A percentile compares a stretch with the other conserved stretches of the same genome.
Conservation (phyloP, 345 rosid species). For the Tarenaya hassleriana region DNA sequence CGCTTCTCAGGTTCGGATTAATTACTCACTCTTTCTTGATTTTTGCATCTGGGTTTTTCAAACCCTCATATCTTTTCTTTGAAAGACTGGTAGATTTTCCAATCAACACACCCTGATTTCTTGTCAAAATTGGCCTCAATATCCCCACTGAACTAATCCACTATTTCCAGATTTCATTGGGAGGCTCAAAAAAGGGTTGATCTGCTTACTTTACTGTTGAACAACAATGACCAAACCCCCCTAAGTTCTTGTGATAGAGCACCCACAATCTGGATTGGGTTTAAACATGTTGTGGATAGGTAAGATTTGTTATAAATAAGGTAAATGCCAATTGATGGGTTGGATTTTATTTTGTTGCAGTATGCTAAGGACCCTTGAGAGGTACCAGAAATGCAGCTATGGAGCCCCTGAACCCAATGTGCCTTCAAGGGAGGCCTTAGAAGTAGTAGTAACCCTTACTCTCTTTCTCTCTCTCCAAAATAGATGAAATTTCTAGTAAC, state of each 20-base stretch:
- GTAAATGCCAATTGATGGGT: not conserved
- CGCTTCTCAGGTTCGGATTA: conserved; percentile 15
- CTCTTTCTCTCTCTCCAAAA: not conserved
- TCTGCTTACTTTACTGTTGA: too few relatives aligned
- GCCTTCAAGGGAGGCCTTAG: conserved; percentile 84
- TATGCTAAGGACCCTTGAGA: conserved; percentile 92
- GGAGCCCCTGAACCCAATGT: conserved; percentile 87
- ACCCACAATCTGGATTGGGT: too few relatives aligned
- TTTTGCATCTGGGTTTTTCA: conserved; percentile 4
- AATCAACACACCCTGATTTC: too few relatives aligned
- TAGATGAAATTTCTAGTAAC: too few relatives aligned
- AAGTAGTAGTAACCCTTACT: conserved; percentile 31
- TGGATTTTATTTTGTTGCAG: conserved; percentile 34
- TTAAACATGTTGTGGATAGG: too few relatives aligned
- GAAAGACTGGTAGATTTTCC: conserved; percentile 9
- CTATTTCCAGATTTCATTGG: not conserved
- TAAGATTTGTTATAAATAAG: too few relatives aligned
- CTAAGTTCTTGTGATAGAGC: too few relatives aligned
- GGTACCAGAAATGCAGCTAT: conserved; percentile 95
- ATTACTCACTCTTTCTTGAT: not conserved
- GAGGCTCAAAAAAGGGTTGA: not conserved
- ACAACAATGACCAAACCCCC: too few relatives aligned
- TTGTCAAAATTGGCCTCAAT: too few relatives aligned
- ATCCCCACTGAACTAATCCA: too few relatives aligned
- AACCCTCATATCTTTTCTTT: not conserved